Evolutionary conservation across 2,329 filamentous ascomycete genomes (phyloP), one percentile per base, ranked within the genome.

Genomic region (Graphilbum ipis-grandicollis): DNA sequence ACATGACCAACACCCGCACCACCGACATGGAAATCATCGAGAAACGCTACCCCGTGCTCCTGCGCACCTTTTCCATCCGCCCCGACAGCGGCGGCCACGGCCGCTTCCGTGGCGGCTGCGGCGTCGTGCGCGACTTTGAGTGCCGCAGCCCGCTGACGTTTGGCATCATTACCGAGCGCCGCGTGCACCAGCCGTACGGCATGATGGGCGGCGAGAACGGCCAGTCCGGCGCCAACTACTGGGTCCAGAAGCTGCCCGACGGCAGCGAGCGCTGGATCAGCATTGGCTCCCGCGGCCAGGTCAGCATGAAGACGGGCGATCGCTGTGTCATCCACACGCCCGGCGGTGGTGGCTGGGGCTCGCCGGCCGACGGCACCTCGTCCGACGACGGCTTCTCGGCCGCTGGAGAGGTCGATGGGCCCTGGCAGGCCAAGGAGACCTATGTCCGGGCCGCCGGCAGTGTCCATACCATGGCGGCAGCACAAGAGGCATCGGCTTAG

Each of bases 1-100:
- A 88, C 55, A 85, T 85, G 79, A 88, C 81, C 6, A 90, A 88
- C 52, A 88, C 80, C 4, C 68, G 79, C 12, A 88, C 86, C 48
- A 86, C 81, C 0, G 81, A 88, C 50, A 66, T 75, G 0, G 81
- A 88, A 51, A 69, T 85, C 5, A 79, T 86, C 44, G 81, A 88
- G 57, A 64, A 76, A 22, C 60, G 80, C 7, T 85, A 85, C 48
- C 80, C 80, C 0, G 75, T 83, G 2, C 50, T 88, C 1, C 56
- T 90, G 21, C 63, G 75, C 5, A 68, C 79, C 45, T 88, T 86
- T 52, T 64, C 66, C 14, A 57, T 88, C 9, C 57, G 80, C 1
- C 45, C 57, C 1, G 74, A 68, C 0, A 76, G 69, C 28, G 75
- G 72, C 0, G 81, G 81, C 0, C 49, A 50, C 2, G 81, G 82